These are phyloP conservation scores for Lathyrus tuberosus DNA, from an alignment of 306 rosid species.

Conservation along the genomic window DNA sequence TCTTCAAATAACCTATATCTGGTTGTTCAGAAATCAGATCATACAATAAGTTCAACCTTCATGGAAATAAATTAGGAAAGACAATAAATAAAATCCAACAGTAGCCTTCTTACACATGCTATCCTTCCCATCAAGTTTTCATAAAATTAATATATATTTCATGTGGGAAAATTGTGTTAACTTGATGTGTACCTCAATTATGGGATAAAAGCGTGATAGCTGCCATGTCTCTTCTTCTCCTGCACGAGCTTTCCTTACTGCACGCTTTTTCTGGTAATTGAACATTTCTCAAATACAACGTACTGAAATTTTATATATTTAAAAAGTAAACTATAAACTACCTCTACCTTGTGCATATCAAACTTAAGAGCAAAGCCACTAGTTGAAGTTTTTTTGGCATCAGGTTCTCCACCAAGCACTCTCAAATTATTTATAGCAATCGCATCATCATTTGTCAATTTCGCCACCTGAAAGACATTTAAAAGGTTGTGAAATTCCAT, in stretches of 20 bases:
- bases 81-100: not conserved
- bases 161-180: constrained; percentile 18
- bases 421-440: constrained; percentile 76
- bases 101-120: not conserved
- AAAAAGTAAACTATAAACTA: constrained; percentile 26
- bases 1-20: constrained; percentile 20
- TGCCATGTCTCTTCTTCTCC: constrained; percentile 72
- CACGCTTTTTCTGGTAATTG: constrained; percentile 77
- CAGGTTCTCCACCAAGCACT: constrained; percentile 71
- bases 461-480: constrained; percentile 70
- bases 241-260: constrained; percentile 74
- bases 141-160: constrained; percentile 25
- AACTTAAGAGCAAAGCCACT: constrained; percentile 78
- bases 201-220: constrained; percentile 89
- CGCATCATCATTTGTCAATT: constrained; percentile 71
- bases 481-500: constrained; percentile 28
- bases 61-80: constrained; percentile 20
- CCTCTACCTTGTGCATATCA: constrained; percentile 75
- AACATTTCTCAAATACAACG: constrained; percentile 37
- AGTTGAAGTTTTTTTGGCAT: constrained; percentile 53
- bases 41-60: constrained; percentile 27
- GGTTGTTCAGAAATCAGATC: constrained; percentile 25
- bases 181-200: constrained; percentile 71
- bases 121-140: constrained; percentile 17
- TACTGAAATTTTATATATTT: constrained; percentile 17